These are phyloP conservation scores for Xanthoconium separans DNA, from an alignment of 1,284 basidiomycete genomes.

Conservation along the genomic window DNA sequence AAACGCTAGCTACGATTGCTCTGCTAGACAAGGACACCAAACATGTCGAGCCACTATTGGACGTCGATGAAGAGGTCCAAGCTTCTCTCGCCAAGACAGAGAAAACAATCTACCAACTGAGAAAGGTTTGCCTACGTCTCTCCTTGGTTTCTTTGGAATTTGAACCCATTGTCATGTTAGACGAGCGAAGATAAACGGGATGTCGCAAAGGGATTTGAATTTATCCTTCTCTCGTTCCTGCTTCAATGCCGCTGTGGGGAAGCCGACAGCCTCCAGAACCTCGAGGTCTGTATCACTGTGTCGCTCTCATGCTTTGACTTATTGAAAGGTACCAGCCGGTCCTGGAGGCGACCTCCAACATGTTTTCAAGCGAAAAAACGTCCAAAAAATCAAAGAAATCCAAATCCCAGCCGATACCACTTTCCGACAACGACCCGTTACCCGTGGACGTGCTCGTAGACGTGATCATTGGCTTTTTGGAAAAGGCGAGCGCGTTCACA, in stretches of 20 bases:
- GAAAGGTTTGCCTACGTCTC: constrained; percentile 40
- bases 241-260: constrained; percentile 71
- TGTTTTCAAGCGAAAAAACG: constrained; percentile 49
- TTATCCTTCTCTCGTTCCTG: constrained; percentile 69
- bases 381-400: constrained; percentile 48
- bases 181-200: constrained; percentile 50
- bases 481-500: constrained; percentile 82
- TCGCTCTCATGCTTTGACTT: neutral
- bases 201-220: constrained; percentile 60
- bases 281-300: constrained; percentile 54
- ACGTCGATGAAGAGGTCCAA: constrained; percentile 58
- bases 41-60: constrained; percentile 58
- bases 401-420: constrained; percentile 20
- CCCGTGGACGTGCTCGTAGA: constrained; percentile 89
- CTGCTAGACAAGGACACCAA: constrained; percentile 68
- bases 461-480: constrained; percentile 84
- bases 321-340: constrained; percentile 40
- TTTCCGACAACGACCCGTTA: constrained; percentile 35
- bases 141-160: neutral
- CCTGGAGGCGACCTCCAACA: constrained; percentile 50
- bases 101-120: constrained; percentile 47
- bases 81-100: constrained; percentile 48
- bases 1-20: constrained; percentile 62
- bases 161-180: constrained; percentile 32
- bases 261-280: constrained; percentile 48